Base-by-base conservation (phyloP, 495 filamentous ascomycete species). In the Tuber melanosporum region DNA sequence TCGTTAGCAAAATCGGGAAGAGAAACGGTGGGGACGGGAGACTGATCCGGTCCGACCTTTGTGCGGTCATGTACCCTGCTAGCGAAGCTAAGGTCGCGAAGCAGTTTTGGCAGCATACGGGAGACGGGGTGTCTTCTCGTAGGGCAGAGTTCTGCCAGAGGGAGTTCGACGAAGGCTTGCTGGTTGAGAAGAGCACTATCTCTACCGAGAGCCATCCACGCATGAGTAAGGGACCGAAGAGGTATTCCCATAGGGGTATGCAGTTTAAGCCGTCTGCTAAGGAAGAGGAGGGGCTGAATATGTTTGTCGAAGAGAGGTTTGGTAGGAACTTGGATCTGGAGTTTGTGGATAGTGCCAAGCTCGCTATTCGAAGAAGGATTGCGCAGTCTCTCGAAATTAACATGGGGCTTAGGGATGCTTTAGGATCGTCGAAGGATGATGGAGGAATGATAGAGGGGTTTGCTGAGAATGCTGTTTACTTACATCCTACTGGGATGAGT, bases 21-120 rank as follows among this genome's bases (percentile, higher is more conserved):
- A 84, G 87, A 74, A 79, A 84, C n/a, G 82, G 82, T 75, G 76
- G 80, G 17, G 81, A 83, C 9, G 49, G 77, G 79, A 45, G 81
- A 72, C 41, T 77, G 81, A 66, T 88, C 45, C 84, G 81, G 26
- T 87, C 91, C 14, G 85, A 86, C n/a, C 84, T 97, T 26, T 93
- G 89, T 4, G 91, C 90, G 66, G 89, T 97, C 14, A 80, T 98
- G 70, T 94, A 90, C 81, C 89, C 91, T 1, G 85, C 88, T 62
- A 88, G 90, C 39, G 84, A 88, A 42, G 91, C 90, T 73, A 83
- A 88, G 10, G 85, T 91, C 78, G 92, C 94, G 10, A 99, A 98
- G 82, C 88, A 91, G 78, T 97, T 94, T 82, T 99, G 95, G 95
- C 95, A 98, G 79, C 95, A 99, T 83, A 90, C 93, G 10, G 95